These are phyloP conservation scores for Cadophora luteo-olivacea DNA, from an alignment of 2,329 filamentous ascomycete species.

Conservation along the genomic window DNA sequence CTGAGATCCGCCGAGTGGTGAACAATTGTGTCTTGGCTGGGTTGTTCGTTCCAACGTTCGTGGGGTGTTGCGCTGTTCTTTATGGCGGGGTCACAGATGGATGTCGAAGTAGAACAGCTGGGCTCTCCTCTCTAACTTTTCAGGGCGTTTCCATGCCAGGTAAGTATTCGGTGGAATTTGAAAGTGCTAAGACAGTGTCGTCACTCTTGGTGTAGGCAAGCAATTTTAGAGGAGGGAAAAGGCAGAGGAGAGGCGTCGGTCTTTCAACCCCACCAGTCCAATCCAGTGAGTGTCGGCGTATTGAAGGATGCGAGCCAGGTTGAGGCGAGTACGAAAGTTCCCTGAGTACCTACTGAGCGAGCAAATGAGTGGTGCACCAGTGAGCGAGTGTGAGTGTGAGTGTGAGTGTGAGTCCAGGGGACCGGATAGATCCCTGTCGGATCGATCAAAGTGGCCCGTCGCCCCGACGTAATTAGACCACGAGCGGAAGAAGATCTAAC, in stretches of 20 bases:
- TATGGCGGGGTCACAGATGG: constrained; percentile 15
- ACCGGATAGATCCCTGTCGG: background rate
- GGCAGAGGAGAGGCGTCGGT: background rate
- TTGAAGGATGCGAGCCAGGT: constrained; percentile 5
- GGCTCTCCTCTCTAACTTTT: background rate
- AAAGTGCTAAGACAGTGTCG: background rate
- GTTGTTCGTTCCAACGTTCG: background rate
- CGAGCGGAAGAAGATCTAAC: background rate
- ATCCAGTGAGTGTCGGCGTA: background rate
- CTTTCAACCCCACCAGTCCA: constrained; percentile 8
- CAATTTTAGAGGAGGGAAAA: background rate
- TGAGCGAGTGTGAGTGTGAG: too few relatives aligned
- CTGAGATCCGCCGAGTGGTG: background rate
- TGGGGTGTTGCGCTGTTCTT: constrained; percentile 12
- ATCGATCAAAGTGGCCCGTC: background rate
- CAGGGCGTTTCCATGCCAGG: constrained; percentile 1
- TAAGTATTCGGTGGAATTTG: background rate
- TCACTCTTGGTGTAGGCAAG: background rate
- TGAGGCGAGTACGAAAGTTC: background rate
- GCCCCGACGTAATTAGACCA: background rate
- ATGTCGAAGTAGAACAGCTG: constrained; percentile 1
- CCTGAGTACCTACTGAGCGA: background rate
- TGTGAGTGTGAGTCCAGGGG: background rate
- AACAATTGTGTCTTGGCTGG: background rate
- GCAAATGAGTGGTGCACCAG: background rate